Percentiles rank a stretch among this genome's conserved stretches.
phyloP scores from a whole-genome alignment of 345 rosid genomes.

The Lumnitzera racemosa region DNA sequence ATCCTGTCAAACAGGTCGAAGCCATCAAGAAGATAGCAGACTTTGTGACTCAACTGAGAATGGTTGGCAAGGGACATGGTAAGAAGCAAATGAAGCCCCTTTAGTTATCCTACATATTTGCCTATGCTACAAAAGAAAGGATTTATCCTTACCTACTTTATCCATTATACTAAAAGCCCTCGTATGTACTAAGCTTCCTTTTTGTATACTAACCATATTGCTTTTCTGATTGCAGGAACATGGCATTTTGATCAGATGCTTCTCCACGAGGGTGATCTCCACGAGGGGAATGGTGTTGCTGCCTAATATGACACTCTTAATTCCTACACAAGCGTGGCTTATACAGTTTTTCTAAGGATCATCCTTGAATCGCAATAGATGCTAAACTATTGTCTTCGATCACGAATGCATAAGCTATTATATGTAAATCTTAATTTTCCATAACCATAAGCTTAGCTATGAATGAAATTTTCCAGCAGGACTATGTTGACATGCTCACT shows the following conservation, averaged over 20 bases:
- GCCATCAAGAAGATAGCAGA: slow-evolving; percentile 56
- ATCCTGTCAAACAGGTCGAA: slow-evolving; percentile 37
- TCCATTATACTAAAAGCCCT: too few relatives aligned
- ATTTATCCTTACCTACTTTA: too few relatives aligned
- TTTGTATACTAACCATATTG: not conserved
- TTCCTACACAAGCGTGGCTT: not conserved
- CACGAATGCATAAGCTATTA: too few relatives aligned
- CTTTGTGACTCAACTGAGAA: slow-evolving; percentile 55
- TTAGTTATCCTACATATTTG: not conserved
- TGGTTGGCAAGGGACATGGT: slow-evolving; percentile 83
- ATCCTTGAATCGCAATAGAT: too few relatives aligned
- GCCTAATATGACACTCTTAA: not conserved
- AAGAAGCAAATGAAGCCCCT: slow-evolving; percentile 6
- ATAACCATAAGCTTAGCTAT: too few relatives aligned
- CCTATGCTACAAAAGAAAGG: too few relatives aligned
- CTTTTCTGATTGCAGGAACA: slow-evolving; percentile 27
- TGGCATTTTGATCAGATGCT: slow-evolving; percentile 59
- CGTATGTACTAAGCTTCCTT: too few relatives aligned
- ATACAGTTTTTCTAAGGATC: too few relatives aligned
- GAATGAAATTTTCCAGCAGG: too few relatives aligned
- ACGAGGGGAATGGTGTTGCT: slow-evolving; percentile 13
- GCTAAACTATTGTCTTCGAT: too few relatives aligned
- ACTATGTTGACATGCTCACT: too few relatives aligned
- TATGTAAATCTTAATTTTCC: too few relatives aligned
- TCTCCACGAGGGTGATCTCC: slow-evolving; percentile 29